Evolutionary conservation across 2,329 filamentous ascomycete genomes (phyloP).

Genomic region (Hyphodiscus sp.): DNA sequence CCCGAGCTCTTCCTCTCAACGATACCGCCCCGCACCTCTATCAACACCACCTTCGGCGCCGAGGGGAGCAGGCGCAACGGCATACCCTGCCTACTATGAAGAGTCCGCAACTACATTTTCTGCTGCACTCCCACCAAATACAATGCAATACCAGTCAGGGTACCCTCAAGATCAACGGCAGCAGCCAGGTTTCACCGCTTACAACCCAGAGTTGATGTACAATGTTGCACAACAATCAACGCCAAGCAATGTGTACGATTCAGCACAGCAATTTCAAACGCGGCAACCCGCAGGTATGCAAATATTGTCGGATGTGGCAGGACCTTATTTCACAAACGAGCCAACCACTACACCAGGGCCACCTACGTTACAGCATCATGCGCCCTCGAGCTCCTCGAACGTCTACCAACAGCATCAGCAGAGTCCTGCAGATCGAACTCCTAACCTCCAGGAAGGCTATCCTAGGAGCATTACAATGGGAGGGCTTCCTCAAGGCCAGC

Average conservation of each 20-base stretch:
- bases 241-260: slow-evolving; percentile 64
- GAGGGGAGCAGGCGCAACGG: slow-evolving; percentile 46
- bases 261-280: slow-evolving; percentile 64
- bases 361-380: slow-evolving; percentile 44
- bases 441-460: slow-evolving; percentile 50
- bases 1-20: slow-evolving; percentile 29
- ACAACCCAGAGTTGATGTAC: slow-evolving; percentile 70
- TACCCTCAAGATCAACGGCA: slow-evolving; percentile 47
- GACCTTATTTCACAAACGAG: slow-evolving; percentile 71
- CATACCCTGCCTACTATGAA: slow-evolving; percentile 54
- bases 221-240: slow-evolving; percentile 60
- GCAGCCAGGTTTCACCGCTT: slow-evolving; percentile 48
- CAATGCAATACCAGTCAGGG: slow-evolving; percentile 30
- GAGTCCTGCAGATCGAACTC: slow-evolving; percentile 48
- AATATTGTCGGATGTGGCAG: slow-evolving; percentile 64
- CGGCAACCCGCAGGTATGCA: slow-evolving; percentile 73
- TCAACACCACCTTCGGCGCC: slow-evolving; percentile 37
- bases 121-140: slow-evolving; percentile 28
- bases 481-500: slow-evolving; percentile 38
- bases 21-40: slow-evolving; percentile 43
- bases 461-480: slow-evolving; percentile 41
- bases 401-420: slow-evolving; percentile 50
- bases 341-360: slow-evolving; percentile 55
- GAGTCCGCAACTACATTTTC: slow-evolving; percentile 47
- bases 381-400: slow-evolving; percentile 46